A percentile compares a stretch with the other conserved stretches of the same genome.
These are phyloP conservation scores for Lasiodiplodia citricola DNA, from an alignment of 2,329 filamentous ascomycete species.

Conservation along the genomic window DNA sequence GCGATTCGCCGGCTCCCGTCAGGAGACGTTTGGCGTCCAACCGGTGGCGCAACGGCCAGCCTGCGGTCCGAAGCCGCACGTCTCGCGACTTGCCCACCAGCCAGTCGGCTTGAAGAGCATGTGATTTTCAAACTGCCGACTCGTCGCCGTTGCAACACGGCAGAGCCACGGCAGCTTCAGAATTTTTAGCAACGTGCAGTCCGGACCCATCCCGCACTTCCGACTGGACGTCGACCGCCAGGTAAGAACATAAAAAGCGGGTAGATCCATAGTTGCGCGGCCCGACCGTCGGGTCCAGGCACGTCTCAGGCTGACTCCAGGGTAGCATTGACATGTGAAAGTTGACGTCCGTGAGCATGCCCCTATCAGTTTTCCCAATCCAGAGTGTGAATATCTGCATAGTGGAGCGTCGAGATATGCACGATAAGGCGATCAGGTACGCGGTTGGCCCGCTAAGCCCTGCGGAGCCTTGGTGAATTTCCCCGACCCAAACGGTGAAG, in stretches of 20 bases:
- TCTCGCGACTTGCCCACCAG: slow-evolving; percentile 14
- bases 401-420: background rate
- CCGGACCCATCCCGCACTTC: background rate
- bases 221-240: slow-evolving; percentile 1
- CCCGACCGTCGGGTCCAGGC: slow-evolving; percentile 7
- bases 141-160: background rate
- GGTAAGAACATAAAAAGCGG: slow-evolving; percentile 3
- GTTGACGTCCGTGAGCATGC: background rate
- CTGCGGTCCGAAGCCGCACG: slow-evolving; percentile 18
- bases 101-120: background rate
- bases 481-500: background rate
- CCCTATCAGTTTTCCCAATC: background rate
- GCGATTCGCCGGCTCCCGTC: slow-evolving; percentile 11
- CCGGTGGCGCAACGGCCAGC: background rate
- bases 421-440: slow-evolving; percentile 13
- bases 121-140: background rate
- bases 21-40: slow-evolving; percentile 4
- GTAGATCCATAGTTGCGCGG: slow-evolving; percentile 17
- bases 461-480: background rate
- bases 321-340: slow-evolving; percentile 8
- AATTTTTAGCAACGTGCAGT: background rate
- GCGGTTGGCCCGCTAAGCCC: background rate
- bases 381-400: too few species aligned
- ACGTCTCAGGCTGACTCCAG: background rate
- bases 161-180: background rate